These are phyloP conservation scores for Fusarium nodosum DNA, from an alignment of 2,329 filamentous ascomycete species.

Conservation along the genomic window DNA sequence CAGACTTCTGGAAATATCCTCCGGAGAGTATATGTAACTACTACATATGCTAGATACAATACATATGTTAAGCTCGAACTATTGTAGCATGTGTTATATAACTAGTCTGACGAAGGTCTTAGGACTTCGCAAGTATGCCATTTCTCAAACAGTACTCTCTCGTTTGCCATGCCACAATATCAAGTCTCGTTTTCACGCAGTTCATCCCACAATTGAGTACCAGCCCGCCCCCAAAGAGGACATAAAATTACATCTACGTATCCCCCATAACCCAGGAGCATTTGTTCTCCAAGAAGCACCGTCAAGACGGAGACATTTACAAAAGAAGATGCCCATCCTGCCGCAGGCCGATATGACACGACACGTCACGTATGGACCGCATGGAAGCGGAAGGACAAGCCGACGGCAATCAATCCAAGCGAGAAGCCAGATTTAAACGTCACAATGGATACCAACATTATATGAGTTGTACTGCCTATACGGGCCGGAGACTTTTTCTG, in stretches of 20 bases:
- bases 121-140: not conserved
- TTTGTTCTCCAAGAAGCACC: not conserved
- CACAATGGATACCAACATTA: not conserved
- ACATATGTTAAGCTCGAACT: not conserved
- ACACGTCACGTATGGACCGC: conserved; percentile 22
- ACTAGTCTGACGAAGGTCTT: not conserved
- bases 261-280: not conserved
- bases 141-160: not conserved
- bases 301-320: conserved; percentile 9
- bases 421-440: conserved; percentile 17
- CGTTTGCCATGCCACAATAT: not conserved
- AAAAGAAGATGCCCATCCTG: conserved; percentile 9
- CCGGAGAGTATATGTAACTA: not conserved
- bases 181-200: not conserved
- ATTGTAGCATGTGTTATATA: not conserved
- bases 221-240: too few species aligned
- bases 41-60: not conserved
- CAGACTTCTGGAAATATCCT: not conserved
- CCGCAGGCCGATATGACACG: conserved; percentile 16
- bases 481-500: conserved; percentile 24
- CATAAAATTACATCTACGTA: not conserved
- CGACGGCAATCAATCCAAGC: conserved; percentile 29
- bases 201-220: not conserved
- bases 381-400: conserved; percentile 23
- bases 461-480: conserved; percentile 1